Base-by-base conservation (phyloP, 345 rosid genomes). In the Brassica rapa region DNA sequence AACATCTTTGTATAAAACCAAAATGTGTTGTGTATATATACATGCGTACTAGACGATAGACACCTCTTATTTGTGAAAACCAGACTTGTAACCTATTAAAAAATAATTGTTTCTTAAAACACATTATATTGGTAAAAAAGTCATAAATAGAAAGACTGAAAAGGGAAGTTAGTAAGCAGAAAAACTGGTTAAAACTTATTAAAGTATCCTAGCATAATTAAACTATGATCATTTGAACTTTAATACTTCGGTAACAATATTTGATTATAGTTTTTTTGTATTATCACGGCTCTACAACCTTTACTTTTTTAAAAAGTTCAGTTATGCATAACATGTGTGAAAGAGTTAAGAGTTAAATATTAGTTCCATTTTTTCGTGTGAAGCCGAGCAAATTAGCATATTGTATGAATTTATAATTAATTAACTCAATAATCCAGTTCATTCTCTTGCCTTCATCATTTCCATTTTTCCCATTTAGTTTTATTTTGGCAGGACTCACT, bases 401-500 rank as follows among this genome's bases (percentile, higher is more conserved):
- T 49, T 12, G 19, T 15, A 8, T 65, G 16, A 62, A 35, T 41
- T 25, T 32, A 5, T 5, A 24, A 6, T 3, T 19, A 43, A 59
- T 14, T n/a, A 46, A 32, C 6, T 46, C 2, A 76, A 68, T 43
- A 76, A 3, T 14, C 21, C 33, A 76, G 16, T 14, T 68, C 69
- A 76, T 69, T 76, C 14, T 41, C 16, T 30, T 19, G 71, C 41
- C n/a, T 76, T 68, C 30, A 70, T 71, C 24, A 62, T 65, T 62
- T 63, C 25, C 35, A 64, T 46, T 65, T 65, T 62, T 27, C 39
- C 49, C 27, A 64, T 66, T 33, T 59, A 56, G 66, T 66, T 59
- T 27, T 72, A 46, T 46, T 12, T 73, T 10, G 39, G 30, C 43
- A 49, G 30, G 64, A 73, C 65, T 74, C 71, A 62, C 66, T 80